phyloP scores from a whole-genome alignment of 2,329 filamentous ascomycete genomes.

The Cladobotryum mycophilum region DNA sequence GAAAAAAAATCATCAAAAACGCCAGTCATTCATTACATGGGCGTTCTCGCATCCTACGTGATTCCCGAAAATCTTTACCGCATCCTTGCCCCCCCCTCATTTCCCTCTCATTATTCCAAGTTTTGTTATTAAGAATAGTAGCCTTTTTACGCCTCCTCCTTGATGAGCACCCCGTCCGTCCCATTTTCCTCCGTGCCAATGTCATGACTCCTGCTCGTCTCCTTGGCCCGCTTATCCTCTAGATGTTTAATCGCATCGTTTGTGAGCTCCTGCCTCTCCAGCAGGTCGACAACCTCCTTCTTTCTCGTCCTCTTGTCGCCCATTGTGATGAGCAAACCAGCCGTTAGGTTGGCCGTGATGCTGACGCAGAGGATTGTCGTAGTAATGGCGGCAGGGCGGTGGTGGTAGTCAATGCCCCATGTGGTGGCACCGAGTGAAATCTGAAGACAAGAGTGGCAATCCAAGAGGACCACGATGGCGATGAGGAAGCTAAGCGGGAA shows the following conservation, averaged over 20 bases:
- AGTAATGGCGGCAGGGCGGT: constrained; percentile 65
- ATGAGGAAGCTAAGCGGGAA: constrained; percentile 71
- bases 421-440: constrained; percentile 73
- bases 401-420: constrained; percentile 68
- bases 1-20: too few species aligned
- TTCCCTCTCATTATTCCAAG: too few species aligned
- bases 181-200: background rate
- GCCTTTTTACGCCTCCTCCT: background rate
- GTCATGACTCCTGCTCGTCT: constrained; percentile 8
- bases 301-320: constrained; percentile 74
- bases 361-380: constrained; percentile 75
- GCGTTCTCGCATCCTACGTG: too few species aligned
- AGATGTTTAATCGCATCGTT: constrained; percentile 46
- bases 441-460: constrained; percentile 73
- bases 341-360: constrained; percentile 70
- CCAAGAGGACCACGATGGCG: constrained; percentile 70
- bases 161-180: background rate
- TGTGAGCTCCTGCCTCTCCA: constrained; percentile 72
- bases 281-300: constrained; percentile 74
- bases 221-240: constrained; percentile 19
- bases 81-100: too few species aligned
- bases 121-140: too few species aligned
- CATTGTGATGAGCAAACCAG: constrained; percentile 68
- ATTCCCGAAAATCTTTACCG: too few species aligned
- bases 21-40: too few species aligned